phyloP scores from a whole-genome alignment of 768 basidiomycete genomes.

The Russula vinacea region DNA sequence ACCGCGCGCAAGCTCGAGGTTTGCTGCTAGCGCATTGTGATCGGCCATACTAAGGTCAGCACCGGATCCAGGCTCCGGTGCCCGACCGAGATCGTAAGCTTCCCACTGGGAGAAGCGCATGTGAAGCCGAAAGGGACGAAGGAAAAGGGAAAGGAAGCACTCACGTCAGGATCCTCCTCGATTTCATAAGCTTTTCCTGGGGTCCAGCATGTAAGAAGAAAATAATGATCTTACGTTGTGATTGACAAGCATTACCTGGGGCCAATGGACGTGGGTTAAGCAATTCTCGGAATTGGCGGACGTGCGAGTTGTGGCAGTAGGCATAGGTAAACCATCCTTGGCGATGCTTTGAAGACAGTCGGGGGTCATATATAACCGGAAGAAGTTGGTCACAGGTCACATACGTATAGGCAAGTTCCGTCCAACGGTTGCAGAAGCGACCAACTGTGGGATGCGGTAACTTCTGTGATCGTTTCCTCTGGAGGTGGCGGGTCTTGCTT shows the following conservation, averaged over 20 bases:
- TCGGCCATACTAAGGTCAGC: constrained; percentile 66
- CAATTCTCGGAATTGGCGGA: constrained; percentile 93
- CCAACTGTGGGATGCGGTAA: constrained; percentile 75
- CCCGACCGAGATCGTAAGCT: constrained; percentile 73
- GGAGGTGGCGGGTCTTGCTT: constrained; percentile 45
- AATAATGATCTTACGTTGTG: constrained; percentile 13
- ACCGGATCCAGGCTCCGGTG: constrained; percentile 55
- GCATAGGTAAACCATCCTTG: constrained; percentile 98
- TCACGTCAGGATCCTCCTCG: constrained; percentile 80
- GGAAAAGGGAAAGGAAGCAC: constrained; percentile 36
- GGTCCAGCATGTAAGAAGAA: constrained; percentile 11
- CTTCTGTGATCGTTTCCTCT: constrained; percentile 56
- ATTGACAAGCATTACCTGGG: constrained; percentile 50
- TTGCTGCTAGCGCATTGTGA: constrained; percentile 58
- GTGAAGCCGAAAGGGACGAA: constrained; percentile 28
- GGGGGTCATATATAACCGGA: constrained; percentile 13
- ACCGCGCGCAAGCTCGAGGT: constrained; percentile 74
- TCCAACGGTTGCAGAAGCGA: constrained; percentile 74
- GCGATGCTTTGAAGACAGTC: constrained; percentile 52
- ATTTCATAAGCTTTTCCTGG: constrained; percentile 66
- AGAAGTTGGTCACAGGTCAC: constrained; percentile 40
- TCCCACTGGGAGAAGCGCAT: constrained; percentile 51
- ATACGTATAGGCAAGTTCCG: constrained; percentile 82
- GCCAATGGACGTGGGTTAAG: constrained; percentile 58
- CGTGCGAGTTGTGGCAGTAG: constrained; percentile 91